A percentile compares a stretch with the other conserved stretches of the same genome.
phyloP scores from a whole-genome alignment of 2,329 filamentous ascomycete species.

The Dryadomyces sulphureus region DNA sequence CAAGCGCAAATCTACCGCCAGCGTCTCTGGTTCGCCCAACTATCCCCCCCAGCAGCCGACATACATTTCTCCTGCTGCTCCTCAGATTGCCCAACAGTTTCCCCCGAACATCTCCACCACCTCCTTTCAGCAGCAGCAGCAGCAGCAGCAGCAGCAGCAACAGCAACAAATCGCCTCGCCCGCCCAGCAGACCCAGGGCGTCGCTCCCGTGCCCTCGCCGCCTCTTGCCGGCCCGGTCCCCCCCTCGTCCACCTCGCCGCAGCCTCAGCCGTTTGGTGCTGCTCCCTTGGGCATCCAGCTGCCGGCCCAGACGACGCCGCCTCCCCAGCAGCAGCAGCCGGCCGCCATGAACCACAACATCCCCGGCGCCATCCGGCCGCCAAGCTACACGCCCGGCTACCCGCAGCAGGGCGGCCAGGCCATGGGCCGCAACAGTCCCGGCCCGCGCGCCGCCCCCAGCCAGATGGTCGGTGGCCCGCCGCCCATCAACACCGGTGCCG shows the following conservation, averaged over 20 bases:
- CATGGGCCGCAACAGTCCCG: conserved; percentile 38
- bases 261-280: conserved; percentile 10
- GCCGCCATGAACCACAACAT: conserved; percentile 44
- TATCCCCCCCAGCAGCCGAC: conserved; percentile 13
- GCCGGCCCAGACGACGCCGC: conserved; percentile 1
- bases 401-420: conserved; percentile 26
- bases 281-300: conserved; percentile 14
- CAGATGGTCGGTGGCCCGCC: conserved; percentile 50
- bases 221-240: background rate
- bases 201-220: background rate
- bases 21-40: conserved; percentile 29
- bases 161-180: conserved; percentile 9
- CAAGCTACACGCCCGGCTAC: conserved; percentile 47
- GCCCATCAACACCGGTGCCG: conserved; percentile 50
- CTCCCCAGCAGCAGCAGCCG: conserved; percentile 24
- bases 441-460: conserved; percentile 38
- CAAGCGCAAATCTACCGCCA: conserved; percentile 59
- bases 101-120: conserved; percentile 11
- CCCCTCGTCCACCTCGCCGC: background rate
- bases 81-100: conserved; percentile 38
- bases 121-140: conserved; percentile 4
- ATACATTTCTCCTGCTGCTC: conserved; percentile 15
- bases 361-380: conserved; percentile 40
- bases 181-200: conserved; percentile 3
- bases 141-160: background rate